Conservation (phyloP, 441 rosid species). For the Croton setiger region DNA sequence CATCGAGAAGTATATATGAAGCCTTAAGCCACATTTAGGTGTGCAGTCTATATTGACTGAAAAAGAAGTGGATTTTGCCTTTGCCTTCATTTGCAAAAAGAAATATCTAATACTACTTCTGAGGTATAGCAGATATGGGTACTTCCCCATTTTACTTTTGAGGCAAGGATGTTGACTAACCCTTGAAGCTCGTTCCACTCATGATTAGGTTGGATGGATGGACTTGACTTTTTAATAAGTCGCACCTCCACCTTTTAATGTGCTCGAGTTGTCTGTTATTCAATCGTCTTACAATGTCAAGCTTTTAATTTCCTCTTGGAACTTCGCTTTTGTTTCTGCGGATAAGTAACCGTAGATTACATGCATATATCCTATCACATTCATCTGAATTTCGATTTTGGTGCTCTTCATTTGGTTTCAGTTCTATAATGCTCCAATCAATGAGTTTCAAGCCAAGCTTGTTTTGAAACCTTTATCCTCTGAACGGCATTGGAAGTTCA, state of each 20-base stretch:
- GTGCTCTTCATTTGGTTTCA: constrained; percentile 29
- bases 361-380: constrained; percentile 11
- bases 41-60: background rate
- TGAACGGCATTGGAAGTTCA: constrained; percentile 76
- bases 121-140: too few species aligned
- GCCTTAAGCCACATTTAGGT: background rate
- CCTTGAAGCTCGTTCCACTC: background rate
- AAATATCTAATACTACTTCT: background rate
- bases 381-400: constrained; percentile 17
- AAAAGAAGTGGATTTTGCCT: background rate
- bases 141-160: background rate
- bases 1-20: background rate
- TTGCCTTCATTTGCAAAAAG: background rate
- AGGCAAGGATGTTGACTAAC: background rate
- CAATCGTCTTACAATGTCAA: background rate
- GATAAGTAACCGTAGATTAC: background rate
- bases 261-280: constrained; percentile 1
- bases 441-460: constrained; percentile 80
- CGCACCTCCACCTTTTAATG: background rate
- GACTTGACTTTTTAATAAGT: background rate
- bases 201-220: background rate
- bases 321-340: background rate
- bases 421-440: constrained; percentile 81
- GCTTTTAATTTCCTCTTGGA: background rate
- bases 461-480: constrained; percentile 77